These are phyloP conservation scores for Psilocybe cyanescens DNA, from an alignment of 768 basidiomycete genomes.

Conservation along the genomic window DNA sequence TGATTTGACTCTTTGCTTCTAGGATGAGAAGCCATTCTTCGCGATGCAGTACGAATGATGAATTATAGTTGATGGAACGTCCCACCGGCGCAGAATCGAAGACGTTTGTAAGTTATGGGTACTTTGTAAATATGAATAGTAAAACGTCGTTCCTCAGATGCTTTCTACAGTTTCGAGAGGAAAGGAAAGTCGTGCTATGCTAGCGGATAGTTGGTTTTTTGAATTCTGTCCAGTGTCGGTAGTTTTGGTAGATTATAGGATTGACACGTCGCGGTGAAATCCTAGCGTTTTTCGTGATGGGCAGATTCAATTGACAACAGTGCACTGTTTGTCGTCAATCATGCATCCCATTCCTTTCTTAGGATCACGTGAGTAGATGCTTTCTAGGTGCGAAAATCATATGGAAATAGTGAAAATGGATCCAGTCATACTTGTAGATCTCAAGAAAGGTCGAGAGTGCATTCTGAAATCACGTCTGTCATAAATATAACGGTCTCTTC, in stretches of 20 bases:
- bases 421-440: no score
- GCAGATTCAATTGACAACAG: not conserved
- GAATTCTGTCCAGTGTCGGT: not conserved
- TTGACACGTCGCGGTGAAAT: conserved; percentile 1
- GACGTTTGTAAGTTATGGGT: not conserved
- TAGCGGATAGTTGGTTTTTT: not conserved
- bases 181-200: not conserved
- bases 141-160: not conserved
- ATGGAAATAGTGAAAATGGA: no score
- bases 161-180: not conserved
- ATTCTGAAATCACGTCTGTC: no score
- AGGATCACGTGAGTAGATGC: not conserved
- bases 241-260: not conserved
- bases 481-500: no score
- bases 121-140: not conserved
- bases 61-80: not conserved
- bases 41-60: not conserved
- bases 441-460: no score
- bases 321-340: not conserved
- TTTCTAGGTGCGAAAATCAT: no score
- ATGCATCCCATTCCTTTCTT: not conserved
- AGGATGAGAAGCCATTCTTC: conserved; percentile 5
- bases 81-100: not conserved
- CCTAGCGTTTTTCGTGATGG: not conserved
- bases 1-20: conserved; percentile 19